Base-by-base conservation (phyloP, 306 rosid species). In the Castanea mollissima region DNA sequence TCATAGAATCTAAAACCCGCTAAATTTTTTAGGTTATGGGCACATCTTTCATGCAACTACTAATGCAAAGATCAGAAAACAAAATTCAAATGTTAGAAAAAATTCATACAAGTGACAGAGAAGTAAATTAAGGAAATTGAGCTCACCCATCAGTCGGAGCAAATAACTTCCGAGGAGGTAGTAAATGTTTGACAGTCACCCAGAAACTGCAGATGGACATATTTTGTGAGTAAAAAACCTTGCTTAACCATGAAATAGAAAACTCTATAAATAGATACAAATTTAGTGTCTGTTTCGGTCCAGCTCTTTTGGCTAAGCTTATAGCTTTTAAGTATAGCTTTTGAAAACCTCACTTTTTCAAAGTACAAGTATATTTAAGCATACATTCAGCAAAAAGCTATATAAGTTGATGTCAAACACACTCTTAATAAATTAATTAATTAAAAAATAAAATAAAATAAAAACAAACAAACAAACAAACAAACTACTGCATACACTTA, bases 131-230 rank as follows among this genome's bases (percentile, higher is more conserved):
- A 68, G 27, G 35, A 68, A 19, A 4, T 7, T 35, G 52, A 34
- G 10, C 72, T 68, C 52, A 68, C 72, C 52, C 52, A 35, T 68
- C 72, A 68, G 72, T 68, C 5, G 29, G 35, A 68, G 52, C 72
- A 35, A 1, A 21, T 10, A 68, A 68, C 72, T 68, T 68, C 52
- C 19, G 27, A 68, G 72, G 72, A 68, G 72, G 41, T 35, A 68
- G 16, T 19, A 68, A 31, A 19, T 68, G 25, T 35, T 3, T 8
- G 38, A 68, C 4, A 35, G 72, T 68, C 72, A 18, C 72, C 52
- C 16, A 68, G 27, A 68, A 68, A 35, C 72, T 68, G 72, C 72
- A 35, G 4, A n/a, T 23, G 11, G 6, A 67, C 21, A 63, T 27
- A 29, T 29, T 34, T 11, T 67, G 51, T 19, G 19, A 68, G n/a